phyloP scores from a whole-genome alignment of 2,329 filamentous ascomycete species.

The Fusarium torreyae region DNA sequence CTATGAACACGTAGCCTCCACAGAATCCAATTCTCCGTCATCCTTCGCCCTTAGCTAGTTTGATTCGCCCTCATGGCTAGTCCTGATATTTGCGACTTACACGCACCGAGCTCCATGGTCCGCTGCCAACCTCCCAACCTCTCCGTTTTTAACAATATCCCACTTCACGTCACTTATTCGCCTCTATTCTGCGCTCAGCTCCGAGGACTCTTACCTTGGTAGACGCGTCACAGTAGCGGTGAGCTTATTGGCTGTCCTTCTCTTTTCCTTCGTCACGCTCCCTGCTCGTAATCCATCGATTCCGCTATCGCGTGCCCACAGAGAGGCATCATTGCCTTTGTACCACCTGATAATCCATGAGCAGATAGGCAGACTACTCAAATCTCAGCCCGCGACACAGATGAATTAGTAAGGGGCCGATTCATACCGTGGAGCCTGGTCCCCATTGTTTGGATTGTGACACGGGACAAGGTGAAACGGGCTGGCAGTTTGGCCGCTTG shows the following conservation, averaged over 20 bases:
- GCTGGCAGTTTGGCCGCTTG: background rate
- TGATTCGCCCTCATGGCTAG: conserved; percentile 1
- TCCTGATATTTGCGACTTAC: conserved; percentile 16
- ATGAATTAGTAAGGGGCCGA: background rate
- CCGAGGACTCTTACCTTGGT: conserved; percentile 2
- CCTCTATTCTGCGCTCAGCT: conserved; percentile 17
- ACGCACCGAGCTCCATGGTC: conserved; percentile 25
- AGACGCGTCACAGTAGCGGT: conserved; percentile 31
- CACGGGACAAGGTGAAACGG: conserved; percentile 16
- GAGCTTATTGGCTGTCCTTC: conserved; percentile 9
- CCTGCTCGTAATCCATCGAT: background rate
- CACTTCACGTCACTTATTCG: conserved; percentile 24
- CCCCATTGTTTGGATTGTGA: background rate
- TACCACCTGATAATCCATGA: background rate
- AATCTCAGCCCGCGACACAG: background rate
- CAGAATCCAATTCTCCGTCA: conserved; percentile 21
- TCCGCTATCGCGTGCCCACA: background rate
- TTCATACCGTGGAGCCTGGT: background rate
- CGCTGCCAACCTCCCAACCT: conserved; percentile 29
- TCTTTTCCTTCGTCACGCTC: background rate
- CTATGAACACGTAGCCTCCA: conserved; percentile 36
- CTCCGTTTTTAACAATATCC: conserved; percentile 17
- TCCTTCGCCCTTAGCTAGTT: conserved; percentile 1
- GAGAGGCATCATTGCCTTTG: background rate
- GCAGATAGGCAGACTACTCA: background rate